A percentile compares a stretch with the other conserved stretches of the same genome.
phyloP scores from a whole-genome alignment of 1,139 yeast genomes.

The Scheffersomyces cryptocercus region DNA sequence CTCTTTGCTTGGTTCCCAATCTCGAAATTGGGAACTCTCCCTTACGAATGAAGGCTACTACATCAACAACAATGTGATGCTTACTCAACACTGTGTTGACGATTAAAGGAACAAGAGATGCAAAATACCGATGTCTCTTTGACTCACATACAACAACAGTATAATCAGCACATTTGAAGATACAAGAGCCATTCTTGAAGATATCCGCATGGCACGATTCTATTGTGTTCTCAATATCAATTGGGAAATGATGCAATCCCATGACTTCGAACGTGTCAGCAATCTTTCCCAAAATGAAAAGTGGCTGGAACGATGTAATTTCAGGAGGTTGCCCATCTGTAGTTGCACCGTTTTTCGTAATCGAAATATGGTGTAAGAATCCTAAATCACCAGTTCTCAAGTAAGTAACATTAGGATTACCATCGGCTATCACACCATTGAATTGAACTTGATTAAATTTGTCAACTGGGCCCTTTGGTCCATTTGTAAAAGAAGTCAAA shows the following conservation, averaged over 20 bases:
- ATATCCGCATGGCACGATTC: constrained; percentile 66
- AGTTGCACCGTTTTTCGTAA: constrained; percentile 44
- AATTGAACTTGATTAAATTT: constrained; percentile 46
- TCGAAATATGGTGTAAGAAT: constrained; percentile 71
- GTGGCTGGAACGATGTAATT: constrained; percentile 62
- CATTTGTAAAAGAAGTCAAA: constrained; percentile 60
- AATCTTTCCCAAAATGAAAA: constrained; percentile 82
- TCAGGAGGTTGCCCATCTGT: constrained; percentile 44
- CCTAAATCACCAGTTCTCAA: constrained; percentile 94
- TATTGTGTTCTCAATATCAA: constrained; percentile 77
- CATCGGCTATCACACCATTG: constrained; percentile 57
- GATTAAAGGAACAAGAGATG: constrained; percentile 81
- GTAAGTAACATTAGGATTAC: constrained; percentile 63
- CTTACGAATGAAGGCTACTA: constrained; percentile 74
- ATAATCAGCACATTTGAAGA: constrained; percentile 82
- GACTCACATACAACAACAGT: constrained; percentile 80
- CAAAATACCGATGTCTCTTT: constrained; percentile 48
- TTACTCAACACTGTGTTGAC: constrained; percentile 76
- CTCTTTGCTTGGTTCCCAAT: constrained; percentile 75
- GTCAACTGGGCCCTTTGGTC: constrained; percentile 51
- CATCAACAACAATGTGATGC: constrained; percentile 84
- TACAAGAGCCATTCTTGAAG: constrained; percentile 59
- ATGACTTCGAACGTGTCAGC: constrained; percentile 88
- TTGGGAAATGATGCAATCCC: constrained; percentile 90
- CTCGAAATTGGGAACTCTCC: constrained; percentile 70